A percentile compares a stretch with the other conserved stretches of the same genome.
Evolutionary conservation across 1,284 basidiomycete genomes (phyloP).

Genomic region (Marasmius fiardii): DNA sequence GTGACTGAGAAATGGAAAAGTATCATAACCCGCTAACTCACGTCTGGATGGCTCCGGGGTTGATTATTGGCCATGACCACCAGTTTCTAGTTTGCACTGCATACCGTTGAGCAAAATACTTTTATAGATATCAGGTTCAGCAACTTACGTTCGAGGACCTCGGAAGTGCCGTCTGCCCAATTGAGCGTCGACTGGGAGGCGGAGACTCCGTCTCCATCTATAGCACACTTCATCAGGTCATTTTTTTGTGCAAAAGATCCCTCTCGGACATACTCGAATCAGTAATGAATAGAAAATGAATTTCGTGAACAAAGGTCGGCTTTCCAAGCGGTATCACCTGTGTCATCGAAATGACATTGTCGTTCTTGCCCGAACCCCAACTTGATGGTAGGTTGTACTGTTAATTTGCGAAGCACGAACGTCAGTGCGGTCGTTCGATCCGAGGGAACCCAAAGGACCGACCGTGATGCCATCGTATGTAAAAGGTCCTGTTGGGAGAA

Average conservation of each 20-base stretch:
- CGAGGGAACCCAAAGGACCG: not conserved
- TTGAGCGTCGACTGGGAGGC: constrained; percentile 27
- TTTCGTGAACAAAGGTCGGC: constrained; percentile 32
- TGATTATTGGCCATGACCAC: constrained; percentile 32
- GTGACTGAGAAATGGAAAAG: not conserved
- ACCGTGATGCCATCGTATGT: constrained; percentile 33
- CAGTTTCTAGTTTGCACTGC: constrained; percentile 39
- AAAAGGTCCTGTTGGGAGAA: constrained; percentile 32
- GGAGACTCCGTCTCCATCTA: constrained; percentile 28
- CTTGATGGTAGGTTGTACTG: constrained; percentile 35
- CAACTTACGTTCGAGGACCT: not conserved
- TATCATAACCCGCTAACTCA: constrained; percentile 17
- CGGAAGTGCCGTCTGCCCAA: constrained; percentile 26
- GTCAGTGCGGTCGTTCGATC: too few relatives aligned
- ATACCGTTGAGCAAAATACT: not conserved
- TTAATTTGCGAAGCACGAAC: not conserved
- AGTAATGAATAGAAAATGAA: constrained; percentile 41
- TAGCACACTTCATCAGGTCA: not conserved
- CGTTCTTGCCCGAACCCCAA: constrained; percentile 32
- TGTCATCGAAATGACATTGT: constrained; percentile 36
- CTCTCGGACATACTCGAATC: constrained; percentile 22
- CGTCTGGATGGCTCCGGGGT: constrained; percentile 35
- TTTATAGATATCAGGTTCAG: not conserved
- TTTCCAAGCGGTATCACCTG: constrained; percentile 31
- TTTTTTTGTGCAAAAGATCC: not conserved